phyloP scores from a whole-genome alignment of 768 basidiomycete species.

The Podaxis sp. region DNA sequence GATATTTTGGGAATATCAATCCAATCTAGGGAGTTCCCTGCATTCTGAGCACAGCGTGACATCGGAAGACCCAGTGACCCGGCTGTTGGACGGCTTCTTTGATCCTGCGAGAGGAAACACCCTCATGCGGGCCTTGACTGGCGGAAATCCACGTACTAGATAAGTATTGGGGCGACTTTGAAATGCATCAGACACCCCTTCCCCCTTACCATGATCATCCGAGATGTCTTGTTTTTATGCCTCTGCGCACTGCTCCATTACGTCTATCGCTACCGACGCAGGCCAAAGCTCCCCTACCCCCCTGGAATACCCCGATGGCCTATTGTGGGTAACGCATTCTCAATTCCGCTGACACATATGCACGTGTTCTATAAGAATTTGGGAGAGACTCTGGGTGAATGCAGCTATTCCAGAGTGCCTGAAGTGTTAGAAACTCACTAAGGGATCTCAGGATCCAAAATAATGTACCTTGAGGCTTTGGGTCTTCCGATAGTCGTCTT shows the following conservation, averaged over 20 bases:
- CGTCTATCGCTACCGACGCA: neutral
- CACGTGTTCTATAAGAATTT: slow-evolving; percentile 9
- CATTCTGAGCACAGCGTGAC: too few species aligned
- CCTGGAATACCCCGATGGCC: slow-evolving; percentile 15
- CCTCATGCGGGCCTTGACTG: too few species aligned
- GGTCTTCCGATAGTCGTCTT: slow-evolving; percentile 8
- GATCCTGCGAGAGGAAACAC: too few species aligned
- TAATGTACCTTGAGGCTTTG: slow-evolving; percentile 7
- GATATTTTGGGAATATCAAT: too few species aligned
- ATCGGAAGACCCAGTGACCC: too few species aligned
- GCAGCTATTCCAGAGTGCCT: neutral
- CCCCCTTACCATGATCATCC: neutral
- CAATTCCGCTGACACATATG: slow-evolving; percentile 9
- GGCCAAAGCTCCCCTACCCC: neutral
- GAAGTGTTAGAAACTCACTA: neutral
- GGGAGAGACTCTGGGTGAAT: slow-evolving; percentile 14
- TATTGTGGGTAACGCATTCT: slow-evolving; percentile 12
- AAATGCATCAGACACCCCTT: neutral
- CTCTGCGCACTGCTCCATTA: neutral
- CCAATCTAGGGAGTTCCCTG: too few species aligned
- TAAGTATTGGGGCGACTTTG: too few species aligned
- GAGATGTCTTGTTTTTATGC: neutral
- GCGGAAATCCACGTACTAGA: too few species aligned
- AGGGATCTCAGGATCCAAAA: slow-evolving; percentile 4
- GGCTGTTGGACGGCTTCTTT: too few species aligned